phyloP scores from a whole-genome alignment of 257 asterid species.

The Buddleja alternifolia region DNA sequence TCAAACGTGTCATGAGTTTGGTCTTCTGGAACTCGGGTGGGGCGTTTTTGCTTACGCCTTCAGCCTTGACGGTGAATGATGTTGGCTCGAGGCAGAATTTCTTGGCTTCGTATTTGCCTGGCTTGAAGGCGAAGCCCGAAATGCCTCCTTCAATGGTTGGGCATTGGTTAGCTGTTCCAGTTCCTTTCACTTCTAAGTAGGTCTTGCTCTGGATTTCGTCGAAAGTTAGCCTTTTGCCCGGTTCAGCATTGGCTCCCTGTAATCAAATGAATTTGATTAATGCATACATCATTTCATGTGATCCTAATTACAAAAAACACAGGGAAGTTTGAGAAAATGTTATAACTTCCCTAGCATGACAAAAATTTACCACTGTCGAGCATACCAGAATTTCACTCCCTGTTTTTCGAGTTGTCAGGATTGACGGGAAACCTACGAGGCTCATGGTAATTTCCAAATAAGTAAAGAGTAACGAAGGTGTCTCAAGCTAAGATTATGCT shows the following conservation, averaged over 20 bases:
- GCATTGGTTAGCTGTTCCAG: conserved; percentile 98
- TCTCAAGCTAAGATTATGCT: too few species aligned
- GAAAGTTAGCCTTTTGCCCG: conserved; percentile 75
- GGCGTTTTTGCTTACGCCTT: conserved; percentile 76
- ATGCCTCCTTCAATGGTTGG: conserved; percentile 90
- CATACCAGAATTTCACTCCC: too few species aligned
- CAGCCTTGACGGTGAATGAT: conserved; percentile 96
- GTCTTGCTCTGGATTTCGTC: conserved; percentile 97
- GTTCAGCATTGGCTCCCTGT: conserved; percentile 94
- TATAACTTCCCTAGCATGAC: too few species aligned
- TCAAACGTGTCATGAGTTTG: conserved; percentile 97
- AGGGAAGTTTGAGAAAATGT: too few species aligned
- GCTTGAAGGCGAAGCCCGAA: conserved; percentile 65
- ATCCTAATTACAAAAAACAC: too few species aligned
- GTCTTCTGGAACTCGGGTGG: conserved; percentile 89
- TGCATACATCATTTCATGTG: too few species aligned
- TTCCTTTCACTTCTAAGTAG: conserved; percentile 89
- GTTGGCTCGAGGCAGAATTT: conserved; percentile 96
- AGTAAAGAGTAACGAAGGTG: too few species aligned
- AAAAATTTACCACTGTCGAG: too few species aligned
- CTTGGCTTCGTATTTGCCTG: conserved; percentile 89
- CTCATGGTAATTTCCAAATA: too few species aligned
- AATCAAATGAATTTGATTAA: too few species aligned
- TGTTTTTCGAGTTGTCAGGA: too few species aligned
- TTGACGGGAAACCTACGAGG: too few species aligned